Evolutionary conservation across 2,329 filamentous ascomycete species (phyloP).

Genomic region (Colletotrichum sp.): DNA sequence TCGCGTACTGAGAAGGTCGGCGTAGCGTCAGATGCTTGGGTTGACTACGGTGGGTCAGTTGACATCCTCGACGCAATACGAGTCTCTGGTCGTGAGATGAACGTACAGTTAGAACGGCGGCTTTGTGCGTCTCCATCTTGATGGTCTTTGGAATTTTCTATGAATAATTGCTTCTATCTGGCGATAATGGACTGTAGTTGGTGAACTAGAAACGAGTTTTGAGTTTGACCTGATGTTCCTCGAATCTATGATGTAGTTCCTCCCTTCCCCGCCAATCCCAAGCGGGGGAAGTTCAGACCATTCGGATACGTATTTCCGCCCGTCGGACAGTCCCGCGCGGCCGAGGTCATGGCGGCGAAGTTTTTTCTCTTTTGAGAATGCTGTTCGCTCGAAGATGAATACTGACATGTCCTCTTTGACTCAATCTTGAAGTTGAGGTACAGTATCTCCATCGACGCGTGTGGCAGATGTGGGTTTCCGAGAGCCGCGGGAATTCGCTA

Average conservation of each 20-base stretch:
- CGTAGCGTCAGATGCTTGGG: background rate
- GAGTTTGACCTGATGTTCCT: background rate
- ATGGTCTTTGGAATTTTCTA: background rate
- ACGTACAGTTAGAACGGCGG: background rate
- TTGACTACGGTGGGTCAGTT: background rate
- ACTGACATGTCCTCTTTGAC: background rate
- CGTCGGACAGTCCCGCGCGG: background rate
- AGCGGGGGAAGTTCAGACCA: background rate
- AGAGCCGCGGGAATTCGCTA: background rate
- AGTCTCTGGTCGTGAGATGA: background rate
- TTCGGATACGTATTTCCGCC: background rate
- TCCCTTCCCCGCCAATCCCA: background rate
- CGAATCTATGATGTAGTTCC: background rate
- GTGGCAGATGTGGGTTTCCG: background rate
- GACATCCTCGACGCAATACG: background rate
- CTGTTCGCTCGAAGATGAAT: background rate
- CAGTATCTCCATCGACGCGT: background rate
- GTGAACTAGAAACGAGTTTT: background rate
- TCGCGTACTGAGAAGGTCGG: constrained; percentile 2
- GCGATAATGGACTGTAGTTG: background rate
- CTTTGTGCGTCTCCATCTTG: background rate
- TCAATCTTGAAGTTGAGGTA: background rate
- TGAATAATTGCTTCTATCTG: background rate
- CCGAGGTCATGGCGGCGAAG: background rate
- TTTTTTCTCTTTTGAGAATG: background rate